Evolutionary conservation across 2,329 filamentous ascomycete species (phyloP), one percentile per base, ranked within the genome.

Genomic region (Paraconiothyrium sp.): DNA sequence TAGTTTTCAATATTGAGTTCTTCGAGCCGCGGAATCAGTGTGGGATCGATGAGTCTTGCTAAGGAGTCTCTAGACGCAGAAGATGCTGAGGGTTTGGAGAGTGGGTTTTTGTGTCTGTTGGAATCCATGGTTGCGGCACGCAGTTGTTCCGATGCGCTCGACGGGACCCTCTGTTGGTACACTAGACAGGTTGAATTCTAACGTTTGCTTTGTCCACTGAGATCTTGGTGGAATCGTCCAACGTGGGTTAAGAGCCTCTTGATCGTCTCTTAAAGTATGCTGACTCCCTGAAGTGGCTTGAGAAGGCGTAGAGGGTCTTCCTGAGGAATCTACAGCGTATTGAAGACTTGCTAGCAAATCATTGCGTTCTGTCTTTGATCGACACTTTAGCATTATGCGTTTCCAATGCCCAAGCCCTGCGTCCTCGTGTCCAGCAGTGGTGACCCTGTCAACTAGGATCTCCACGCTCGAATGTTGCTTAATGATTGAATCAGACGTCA

Each of bases 361-460:
- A 24, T 65, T 60, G 35, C 58, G 49, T 4, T 62, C 46, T 7
- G n/a, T 32, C 37, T 57, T 39, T 16, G 54, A 59, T 10, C 35
- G 48, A 35, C 57, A 57, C 58, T 35, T 51, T 8, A 68, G 60
- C 57, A 63, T 50, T 14, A 65, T 37, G 9, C 49, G 49, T 27
- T 16, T 44, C 47, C 27, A 11, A 32, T 22, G 43, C 16, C 35
- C 54, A 54, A n/a, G 56, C 16, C 11, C 47, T 11, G 47, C 47
- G 1, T 58, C 58, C 14, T 54, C 56, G 27, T 34, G 37, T 10
- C 61, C 43, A 13, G 37, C 37, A 6, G 57, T 57, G 16, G 24
- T 46, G n/a, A 59, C 51, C 10, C 20, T 55, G 14, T 54, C 48
- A 48, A 64, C 20, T 9, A 35, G 50, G 8, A 67, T 44, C 14